phyloP scores from a whole-genome alignment of 2,329 filamentous ascomycete species.

The Aureobasidium sp. region DNA sequence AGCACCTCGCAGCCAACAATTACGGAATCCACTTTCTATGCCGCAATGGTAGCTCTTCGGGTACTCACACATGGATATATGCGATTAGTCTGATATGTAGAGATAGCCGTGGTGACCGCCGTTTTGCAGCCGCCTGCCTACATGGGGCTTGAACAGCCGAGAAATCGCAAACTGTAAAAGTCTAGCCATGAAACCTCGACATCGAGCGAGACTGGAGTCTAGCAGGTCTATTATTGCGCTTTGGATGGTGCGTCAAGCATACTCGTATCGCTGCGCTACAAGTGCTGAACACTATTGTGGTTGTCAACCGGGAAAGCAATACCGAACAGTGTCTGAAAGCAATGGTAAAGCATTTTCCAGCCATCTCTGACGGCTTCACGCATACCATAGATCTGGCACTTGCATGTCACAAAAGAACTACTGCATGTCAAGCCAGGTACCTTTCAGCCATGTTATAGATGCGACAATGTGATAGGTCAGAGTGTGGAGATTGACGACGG shows the following conservation, averaged over 20 bases:
- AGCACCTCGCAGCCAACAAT: not conserved
- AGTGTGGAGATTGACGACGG: not conserved
- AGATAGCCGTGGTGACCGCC: slow-evolving; percentile 2
- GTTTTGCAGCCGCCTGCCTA: not conserved
- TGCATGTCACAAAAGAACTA: not conserved
- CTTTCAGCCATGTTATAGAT: not conserved
- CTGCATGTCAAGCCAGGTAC: not conserved
- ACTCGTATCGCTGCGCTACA: not conserved
- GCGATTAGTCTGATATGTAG: not conserved
- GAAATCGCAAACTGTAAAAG: not conserved
- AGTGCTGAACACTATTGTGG: not conserved
- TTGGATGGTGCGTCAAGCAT: not conserved
- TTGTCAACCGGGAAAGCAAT: too few relatives aligned
- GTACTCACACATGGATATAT: not conserved
- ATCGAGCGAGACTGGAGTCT: not conserved
- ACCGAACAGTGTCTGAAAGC: too few relatives aligned
- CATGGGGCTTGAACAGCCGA: not conserved
- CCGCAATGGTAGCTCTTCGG: not conserved
- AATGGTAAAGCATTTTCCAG: not conserved
- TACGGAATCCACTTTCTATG: not conserved
- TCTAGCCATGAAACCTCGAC: not conserved
- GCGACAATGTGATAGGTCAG: not conserved
- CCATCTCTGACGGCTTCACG: not conserved
- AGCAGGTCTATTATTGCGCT: not conserved
- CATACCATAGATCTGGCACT: not conserved